Percentiles rank a stretch among this genome's conserved stretches.
phyloP scores from a whole-genome alignment of 768 basidiomycete genomes.

The Leccinum boreale region DNA sequence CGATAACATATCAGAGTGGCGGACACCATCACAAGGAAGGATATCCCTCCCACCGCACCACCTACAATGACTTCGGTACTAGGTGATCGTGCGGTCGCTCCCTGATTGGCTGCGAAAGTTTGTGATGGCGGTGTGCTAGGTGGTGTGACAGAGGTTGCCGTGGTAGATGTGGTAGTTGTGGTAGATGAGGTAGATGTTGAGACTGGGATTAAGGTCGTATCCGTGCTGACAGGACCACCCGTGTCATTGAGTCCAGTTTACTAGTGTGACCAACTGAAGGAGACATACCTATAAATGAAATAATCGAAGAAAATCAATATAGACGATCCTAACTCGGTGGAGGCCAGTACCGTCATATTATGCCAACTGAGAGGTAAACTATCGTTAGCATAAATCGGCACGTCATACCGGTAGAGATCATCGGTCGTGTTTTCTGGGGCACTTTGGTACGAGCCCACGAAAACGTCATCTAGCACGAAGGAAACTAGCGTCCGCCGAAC shows the following conservation, averaged over 20 bases:
- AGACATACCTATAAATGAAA: slow-evolving; percentile 17
- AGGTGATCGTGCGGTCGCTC: background rate
- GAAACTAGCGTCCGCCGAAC: background rate
- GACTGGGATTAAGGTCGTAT: no score
- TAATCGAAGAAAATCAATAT: slow-evolving; percentile 19
- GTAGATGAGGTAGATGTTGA: no score
- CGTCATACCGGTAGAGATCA: slow-evolving; percentile 9
- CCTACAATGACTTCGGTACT: slow-evolving; percentile 4
- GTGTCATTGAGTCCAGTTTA: no score
- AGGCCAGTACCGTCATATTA: slow-evolving; percentile 5
- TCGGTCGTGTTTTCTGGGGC: background rate
- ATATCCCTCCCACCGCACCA: slow-evolving; percentile 3
- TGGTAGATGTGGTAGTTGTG: background rate
- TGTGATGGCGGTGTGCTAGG: background rate
- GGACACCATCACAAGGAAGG: background rate
- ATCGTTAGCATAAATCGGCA: slow-evolving; percentile 11
- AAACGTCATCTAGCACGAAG: slow-evolving; percentile 7
- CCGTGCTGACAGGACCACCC: no score
- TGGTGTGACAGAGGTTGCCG: background rate
- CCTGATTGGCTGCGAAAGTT: background rate
- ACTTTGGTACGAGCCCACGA: background rate
- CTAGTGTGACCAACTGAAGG: no score
- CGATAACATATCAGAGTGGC: background rate
- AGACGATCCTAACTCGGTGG: background rate
- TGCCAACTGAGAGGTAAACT: slow-evolving; percentile 3